Conservation (phyloP, 345 rosid species). For the Odontarrhena argentea region DNA sequence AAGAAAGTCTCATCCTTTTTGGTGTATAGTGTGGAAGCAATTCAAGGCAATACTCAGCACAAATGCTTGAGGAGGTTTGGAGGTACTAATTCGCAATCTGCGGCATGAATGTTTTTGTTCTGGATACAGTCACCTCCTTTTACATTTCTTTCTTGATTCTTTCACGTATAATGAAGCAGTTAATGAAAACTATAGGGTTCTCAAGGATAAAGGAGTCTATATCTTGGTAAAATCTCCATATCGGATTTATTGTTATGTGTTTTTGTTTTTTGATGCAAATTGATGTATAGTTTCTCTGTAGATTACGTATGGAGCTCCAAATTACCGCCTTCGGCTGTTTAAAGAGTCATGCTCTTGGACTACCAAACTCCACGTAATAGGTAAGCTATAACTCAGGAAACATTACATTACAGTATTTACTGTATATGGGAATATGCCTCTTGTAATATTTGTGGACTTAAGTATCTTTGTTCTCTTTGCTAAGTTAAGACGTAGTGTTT, state of each 20-base stretch:
- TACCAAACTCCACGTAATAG: slow-evolving; percentile 72
- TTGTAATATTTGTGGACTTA: neutral
- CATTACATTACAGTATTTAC: neutral
- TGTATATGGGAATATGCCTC: neutral
- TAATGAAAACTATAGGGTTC: slow-evolving; percentile 92
- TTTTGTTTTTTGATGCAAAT: slow-evolving; percentile 6
- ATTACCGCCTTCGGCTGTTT: slow-evolving; percentile 60
- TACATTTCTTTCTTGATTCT: slow-evolving; percentile 59
- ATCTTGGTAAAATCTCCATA: slow-evolving; percentile 56
- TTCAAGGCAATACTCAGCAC: slow-evolving; percentile 64
- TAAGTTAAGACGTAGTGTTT: neutral
- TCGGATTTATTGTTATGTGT: neutral
- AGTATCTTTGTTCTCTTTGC: neutral
- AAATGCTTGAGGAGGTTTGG: slow-evolving; percentile 81
- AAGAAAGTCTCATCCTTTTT: slow-evolving; percentile 2
- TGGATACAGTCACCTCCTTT: slow-evolving; percentile 28
- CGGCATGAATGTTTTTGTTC: slow-evolving; percentile 12
- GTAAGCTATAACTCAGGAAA: slow-evolving; percentile 33
- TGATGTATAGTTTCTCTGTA: slow-evolving; percentile 38
- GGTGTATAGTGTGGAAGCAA: slow-evolving; percentile 67
- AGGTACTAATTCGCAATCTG: slow-evolving; percentile 52
- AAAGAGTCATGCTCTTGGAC: slow-evolving; percentile 61
- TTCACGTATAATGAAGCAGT: slow-evolving; percentile 92
- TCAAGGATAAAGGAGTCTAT: slow-evolving; percentile 88
- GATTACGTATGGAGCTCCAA: slow-evolving; percentile 90